A percentile compares a stretch with the other conserved stretches of the same genome.
Conservation (phyloP, 345 rosid species). For the Carallia pectinifolia region DNA sequence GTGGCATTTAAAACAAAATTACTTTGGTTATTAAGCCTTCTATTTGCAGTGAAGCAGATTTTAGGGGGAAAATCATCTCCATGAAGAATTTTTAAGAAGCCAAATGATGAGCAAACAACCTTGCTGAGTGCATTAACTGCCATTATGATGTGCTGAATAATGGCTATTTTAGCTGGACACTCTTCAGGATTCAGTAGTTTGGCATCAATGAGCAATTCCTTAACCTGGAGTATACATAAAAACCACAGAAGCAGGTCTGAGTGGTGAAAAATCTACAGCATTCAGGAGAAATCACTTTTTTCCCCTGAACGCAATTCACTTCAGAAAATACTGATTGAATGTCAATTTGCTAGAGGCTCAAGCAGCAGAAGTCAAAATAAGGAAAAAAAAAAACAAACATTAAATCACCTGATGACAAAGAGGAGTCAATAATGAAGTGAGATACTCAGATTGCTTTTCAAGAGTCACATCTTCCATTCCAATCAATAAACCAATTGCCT, state of each 20-base stretch:
- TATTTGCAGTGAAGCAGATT: not conserved
- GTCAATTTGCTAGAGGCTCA: not conserved
- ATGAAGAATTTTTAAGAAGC: not conserved
- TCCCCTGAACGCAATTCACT: too few species aligned
- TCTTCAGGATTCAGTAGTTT: conserved; percentile 48
- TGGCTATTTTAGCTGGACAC: conserved; percentile 49
- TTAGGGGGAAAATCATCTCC: not conserved
- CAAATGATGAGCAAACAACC: conserved; percentile 42
- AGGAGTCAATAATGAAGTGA: conserved; percentile 80
- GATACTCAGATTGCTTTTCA: conserved; percentile 88
- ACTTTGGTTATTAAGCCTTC: too few species aligned
- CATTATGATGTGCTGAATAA: conserved; percentile 69
- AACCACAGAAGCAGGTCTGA: conserved; percentile 13
- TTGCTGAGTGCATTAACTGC: conserved; percentile 97
- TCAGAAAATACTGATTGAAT: not conserved
- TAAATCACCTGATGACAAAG: conserved; percentile 81
- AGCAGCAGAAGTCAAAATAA: not conserved
- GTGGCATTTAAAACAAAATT: too few species aligned
- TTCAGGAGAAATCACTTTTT: not conserved
- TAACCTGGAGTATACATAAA: conserved; percentile 55
- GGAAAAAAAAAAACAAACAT: not conserved
- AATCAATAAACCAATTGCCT: conserved; percentile 91
- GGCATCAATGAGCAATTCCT: conserved; percentile 53
- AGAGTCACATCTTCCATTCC: conserved; percentile 84
- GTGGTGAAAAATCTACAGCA: not conserved